Base-by-base conservation (phyloP, 257 asterid species). In the Misopates orontium region DNA sequence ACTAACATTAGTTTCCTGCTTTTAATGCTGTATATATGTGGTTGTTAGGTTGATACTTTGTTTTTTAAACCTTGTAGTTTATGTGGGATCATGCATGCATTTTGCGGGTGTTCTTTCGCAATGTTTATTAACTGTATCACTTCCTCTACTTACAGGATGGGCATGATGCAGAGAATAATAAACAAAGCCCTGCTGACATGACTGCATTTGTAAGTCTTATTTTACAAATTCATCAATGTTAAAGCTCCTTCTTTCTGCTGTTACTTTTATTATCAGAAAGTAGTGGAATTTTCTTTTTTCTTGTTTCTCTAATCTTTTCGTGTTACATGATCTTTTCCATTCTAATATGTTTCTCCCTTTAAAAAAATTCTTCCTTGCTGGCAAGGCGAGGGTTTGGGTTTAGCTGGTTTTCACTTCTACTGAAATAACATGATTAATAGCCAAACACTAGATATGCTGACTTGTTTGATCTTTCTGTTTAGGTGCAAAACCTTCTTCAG, bases 401-500 rank as follows among this genome's bases (percentile, higher is more conserved):
- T 15, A 12, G 41, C 40, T 11, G 58, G 42, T 51, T 23, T 28
- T 51, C 24, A 6, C 22, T 17, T 54, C 50, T 45, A 13, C 53
- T 64, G 32, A 10, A 18, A 16, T 40, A 22, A 57, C 24, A 6
- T 36, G 36, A 18, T 52, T 60, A 44, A 22, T 53, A 21, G 49
- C 66, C 51, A 48, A 63, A 28, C 36, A 24, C 47, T 69, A 23
- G 32, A 36, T 20, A 8, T 42, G 55, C 80, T 79, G 45, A 77
- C 72, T 24, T 40, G 54, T 53, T 19, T 68, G 20, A 53, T 67
- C 71, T 56, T 51, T 28, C 71, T 62, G 9, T 72, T n/a, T 81
- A 90, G 97, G 96, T 90, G 10, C 91, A 90, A 80, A 90, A 82
- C 71, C 88, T 90, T 62, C 91, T 85, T 54, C 91, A 83, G 72